Evolutionary conservation across 306 rosid genomes (phyloP).

Genomic region (Citrullus amarus): DNA sequence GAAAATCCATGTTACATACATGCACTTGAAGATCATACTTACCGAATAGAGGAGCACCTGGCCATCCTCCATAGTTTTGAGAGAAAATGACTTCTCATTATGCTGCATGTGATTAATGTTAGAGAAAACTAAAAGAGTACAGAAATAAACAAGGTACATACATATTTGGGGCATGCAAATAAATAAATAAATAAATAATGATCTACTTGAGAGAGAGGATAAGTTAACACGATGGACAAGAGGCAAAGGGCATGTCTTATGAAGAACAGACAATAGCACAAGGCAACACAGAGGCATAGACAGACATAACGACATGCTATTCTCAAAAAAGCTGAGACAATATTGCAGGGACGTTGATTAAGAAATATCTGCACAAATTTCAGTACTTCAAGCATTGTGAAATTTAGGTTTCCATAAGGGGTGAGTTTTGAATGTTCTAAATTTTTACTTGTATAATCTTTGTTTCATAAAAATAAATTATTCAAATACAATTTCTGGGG

Average conservation of each 20-base stretch:
- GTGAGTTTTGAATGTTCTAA: background rate
- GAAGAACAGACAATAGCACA: background rate
- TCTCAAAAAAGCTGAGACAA: background rate
- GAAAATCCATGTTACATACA: background rate
- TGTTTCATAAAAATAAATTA: background rate
- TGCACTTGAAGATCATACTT: constrained; percentile 19
- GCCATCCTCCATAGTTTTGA: constrained; percentile 98
- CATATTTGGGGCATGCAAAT: background rate
- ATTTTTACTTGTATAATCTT: background rate
- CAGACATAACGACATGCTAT: background rate
- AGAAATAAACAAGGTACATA: background rate
- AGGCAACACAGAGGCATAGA: background rate
- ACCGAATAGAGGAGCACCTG: constrained; percentile 85
- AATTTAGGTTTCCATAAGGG: background rate
- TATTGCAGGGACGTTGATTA: background rate
- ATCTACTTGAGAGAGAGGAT: background rate
- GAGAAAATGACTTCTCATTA: constrained; percentile 73
- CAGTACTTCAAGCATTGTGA: background rate
- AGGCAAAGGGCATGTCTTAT: background rate
- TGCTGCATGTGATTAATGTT: constrained; percentile 42
- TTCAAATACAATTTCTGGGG: background rate
- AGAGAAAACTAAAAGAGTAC: constrained; percentile 7
- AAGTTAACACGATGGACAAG: background rate
- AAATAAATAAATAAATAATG: too few relatives aligned
- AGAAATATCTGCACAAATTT: background rate